Conservation (phyloP, 2,329 filamentous ascomycete genomes). For the Penicillium janthinellum region DNA sequence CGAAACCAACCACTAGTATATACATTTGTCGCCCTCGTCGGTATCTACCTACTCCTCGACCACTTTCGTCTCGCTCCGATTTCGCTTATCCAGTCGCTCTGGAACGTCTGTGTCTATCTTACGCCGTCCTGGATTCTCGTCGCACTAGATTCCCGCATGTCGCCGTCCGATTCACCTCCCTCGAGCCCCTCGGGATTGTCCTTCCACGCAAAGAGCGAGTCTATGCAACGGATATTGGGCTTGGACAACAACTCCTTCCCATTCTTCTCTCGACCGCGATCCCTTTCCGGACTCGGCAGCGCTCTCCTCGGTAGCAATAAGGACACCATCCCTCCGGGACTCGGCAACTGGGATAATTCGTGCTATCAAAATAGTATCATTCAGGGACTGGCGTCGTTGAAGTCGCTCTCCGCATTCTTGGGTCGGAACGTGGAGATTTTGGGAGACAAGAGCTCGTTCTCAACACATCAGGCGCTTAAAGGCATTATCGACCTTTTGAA, state of each 20-base stretch:
- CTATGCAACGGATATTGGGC: slow-evolving; percentile 65
- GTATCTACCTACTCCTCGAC: slow-evolving; percentile 33
- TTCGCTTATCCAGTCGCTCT: slow-evolving; percentile 35
- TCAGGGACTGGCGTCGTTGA: slow-evolving; percentile 77
- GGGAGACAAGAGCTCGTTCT: slow-evolving; percentile 39
- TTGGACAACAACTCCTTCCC: slow-evolving; percentile 62
- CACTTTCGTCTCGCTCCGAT: slow-evolving; percentile 34
- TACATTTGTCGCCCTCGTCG: slow-evolving; percentile 30
- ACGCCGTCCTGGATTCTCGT: slow-evolving; percentile 44
- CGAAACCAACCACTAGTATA: slow-evolving; percentile 35
- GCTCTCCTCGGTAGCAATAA: slow-evolving; percentile 38
- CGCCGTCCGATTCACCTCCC: slow-evolving; percentile 43
- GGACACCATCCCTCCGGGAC: slow-evolving; percentile 55
- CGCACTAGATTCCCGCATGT: slow-evolving; percentile 54
- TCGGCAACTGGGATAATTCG: slow-evolving; percentile 92
- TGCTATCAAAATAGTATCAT: slow-evolving; percentile 98
- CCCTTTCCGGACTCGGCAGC: slow-evolving; percentile 57
- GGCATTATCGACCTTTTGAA: slow-evolving; percentile 71
- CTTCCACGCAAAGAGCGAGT: slow-evolving; percentile 62
- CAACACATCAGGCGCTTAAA: slow-evolving; percentile 59
- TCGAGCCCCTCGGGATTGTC: slow-evolving; percentile 41
- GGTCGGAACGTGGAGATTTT: slow-evolving; percentile 44
- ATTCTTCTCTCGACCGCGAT: slow-evolving; percentile 58
- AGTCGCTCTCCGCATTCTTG: slow-evolving; percentile 69
- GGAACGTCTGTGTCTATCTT: slow-evolving; percentile 43